Conservation (phyloP, 1,284 basidiomycete species). For the Leccinum subrobustum region DNA sequence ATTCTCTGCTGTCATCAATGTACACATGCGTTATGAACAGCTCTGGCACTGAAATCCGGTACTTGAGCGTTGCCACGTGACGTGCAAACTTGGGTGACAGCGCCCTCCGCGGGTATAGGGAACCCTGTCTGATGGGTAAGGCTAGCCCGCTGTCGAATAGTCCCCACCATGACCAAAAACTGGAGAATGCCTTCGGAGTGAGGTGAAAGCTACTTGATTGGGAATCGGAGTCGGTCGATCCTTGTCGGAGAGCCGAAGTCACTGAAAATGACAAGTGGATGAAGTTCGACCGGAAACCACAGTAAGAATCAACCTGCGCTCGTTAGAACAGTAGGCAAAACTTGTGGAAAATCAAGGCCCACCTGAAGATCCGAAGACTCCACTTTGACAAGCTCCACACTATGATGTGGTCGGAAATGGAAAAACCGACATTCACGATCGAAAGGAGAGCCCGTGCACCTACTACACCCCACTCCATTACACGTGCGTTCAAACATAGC, state of each 20-base stretch:
- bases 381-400: slow-evolving; percentile 67
- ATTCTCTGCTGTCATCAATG: slow-evolving; percentile 72
- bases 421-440: slow-evolving; percentile 83
- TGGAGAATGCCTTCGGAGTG: slow-evolving; percentile 83
- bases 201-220: slow-evolving; percentile 80
- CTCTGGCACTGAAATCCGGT: slow-evolving; percentile 77
- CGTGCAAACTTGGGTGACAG: slow-evolving; percentile 89
- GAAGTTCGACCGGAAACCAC: slow-evolving; percentile 91
- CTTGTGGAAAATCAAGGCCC: slow-evolving; percentile 15
- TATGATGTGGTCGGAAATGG: slow-evolving; percentile 81
- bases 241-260: slow-evolving; percentile 53
- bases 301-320: slow-evolving; percentile 70
- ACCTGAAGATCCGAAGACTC: slow-evolving; percentile 50
- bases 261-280: slow-evolving; percentile 92
- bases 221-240: slow-evolving; percentile 18
- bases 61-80: slow-evolving; percentile 92
- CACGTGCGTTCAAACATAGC: slow-evolving; percentile 87
- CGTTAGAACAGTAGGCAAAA: not conserved
- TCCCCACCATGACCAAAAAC: slow-evolving; percentile 93
- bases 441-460: slow-evolving; percentile 64
- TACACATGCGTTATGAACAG: slow-evolving; percentile 90
- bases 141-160: slow-evolving; percentile 82
- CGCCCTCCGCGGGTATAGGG: slow-evolving; percentile 72
- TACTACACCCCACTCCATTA: slow-evolving; percentile 59
- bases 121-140: slow-evolving; percentile 86